A percentile compares a stretch with the other conserved stretches of the same genome.
Evolutionary conservation across 495 filamentous ascomycete genomes (phyloP).

Genomic region (Thermothielavioides terrestris): DNA sequence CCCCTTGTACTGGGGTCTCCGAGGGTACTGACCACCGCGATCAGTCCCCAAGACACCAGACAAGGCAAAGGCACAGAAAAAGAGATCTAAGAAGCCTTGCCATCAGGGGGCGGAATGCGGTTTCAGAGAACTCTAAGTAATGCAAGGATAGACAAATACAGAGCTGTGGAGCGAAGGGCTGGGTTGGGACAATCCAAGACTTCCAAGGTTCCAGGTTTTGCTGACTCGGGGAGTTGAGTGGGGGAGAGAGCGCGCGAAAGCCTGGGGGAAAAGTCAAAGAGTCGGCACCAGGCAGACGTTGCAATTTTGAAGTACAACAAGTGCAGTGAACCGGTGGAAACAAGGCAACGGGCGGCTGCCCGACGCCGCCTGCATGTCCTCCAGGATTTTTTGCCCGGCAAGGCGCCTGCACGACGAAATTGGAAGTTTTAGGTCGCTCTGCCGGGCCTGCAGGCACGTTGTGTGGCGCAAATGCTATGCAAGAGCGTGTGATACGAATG

Average conservation of each 20-base stretch:
- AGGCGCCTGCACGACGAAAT: slow-evolving; percentile 1
- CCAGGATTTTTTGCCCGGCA: neutral
- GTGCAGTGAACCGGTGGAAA: neutral
- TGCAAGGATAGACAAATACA: neutral
- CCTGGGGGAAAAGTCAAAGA: neutral
- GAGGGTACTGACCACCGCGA: slow-evolving; percentile 13
- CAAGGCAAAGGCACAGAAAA: slow-evolving; percentile 19
- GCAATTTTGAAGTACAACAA: neutral
- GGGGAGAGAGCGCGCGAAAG: neutral
- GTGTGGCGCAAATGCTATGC: too few relatives aligned
- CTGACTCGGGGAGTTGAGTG: neutral
- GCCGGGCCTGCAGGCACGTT: neutral
- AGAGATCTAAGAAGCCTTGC: slow-evolving; percentile 15
- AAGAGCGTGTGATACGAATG: too few relatives aligned
- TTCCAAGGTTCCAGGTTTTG: slow-evolving; percentile 10
- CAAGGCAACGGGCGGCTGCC: slow-evolving; percentile 4
- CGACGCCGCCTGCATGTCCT: slow-evolving; percentile 7
- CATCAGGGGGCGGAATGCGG: slow-evolving; percentile 7
- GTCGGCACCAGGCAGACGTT: neutral
- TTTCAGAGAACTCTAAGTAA: neutral
- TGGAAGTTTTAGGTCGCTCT: slow-evolving; percentile 2
- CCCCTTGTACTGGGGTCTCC: neutral
- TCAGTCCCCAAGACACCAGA: slow-evolving; percentile 17
- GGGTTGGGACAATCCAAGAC: neutral
- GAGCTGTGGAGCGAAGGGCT: neutral